phyloP scores from a whole-genome alignment of 2,329 filamentous ascomycete genomes.

The Didymella pinodella region DNA sequence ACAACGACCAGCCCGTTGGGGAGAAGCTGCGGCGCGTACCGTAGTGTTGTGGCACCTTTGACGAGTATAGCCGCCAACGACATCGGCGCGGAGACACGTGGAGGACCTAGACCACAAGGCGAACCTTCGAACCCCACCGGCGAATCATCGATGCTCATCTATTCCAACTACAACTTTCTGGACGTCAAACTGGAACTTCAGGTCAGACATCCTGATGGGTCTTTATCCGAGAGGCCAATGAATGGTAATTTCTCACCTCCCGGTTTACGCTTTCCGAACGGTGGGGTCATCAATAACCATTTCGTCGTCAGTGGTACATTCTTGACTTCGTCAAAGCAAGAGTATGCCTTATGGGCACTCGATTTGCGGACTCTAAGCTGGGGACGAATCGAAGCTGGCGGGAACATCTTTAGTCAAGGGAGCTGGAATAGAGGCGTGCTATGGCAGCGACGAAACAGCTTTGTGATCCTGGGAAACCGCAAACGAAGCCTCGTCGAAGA shows the following conservation, averaged over 20 bases:
- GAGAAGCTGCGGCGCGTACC: constrained; percentile 93
- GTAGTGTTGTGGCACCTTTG: constrained; percentile 90
- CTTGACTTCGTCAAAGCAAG: constrained; percentile 95
- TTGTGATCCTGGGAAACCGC: constrained; percentile 92
- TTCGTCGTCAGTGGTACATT: constrained; percentile 98
- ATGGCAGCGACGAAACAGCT: constrained; percentile 92
- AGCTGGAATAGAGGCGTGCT: constrained; percentile 97
- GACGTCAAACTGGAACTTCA: constrained; percentile 97
- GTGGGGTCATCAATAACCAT: constrained; percentile 92
- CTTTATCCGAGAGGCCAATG: constrained; percentile 87
- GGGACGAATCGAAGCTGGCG: constrained; percentile 92
- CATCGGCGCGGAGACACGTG: constrained; percentile 66
- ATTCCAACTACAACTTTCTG: constrained; percentile 98
- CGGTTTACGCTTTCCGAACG: constrained; percentile 92
- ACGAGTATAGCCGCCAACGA: constrained; percentile 69
- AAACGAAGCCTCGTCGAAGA: constrained; percentile 95
- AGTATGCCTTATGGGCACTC: constrained; percentile 95
- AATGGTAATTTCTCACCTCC: constrained; percentile 85
- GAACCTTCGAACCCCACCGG: constrained; percentile 47
- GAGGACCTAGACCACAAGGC: constrained; percentile 51
- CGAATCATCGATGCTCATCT: constrained; percentile 84
- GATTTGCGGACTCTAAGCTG: constrained; percentile 88
- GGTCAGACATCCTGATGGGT: constrained; percentile 83
- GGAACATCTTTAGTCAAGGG: constrained; percentile 92
- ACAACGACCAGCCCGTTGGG: constrained; percentile 86